Conservation (phyloP, 352 stramenopile genomes). For the Globisporangium recalcitrans region DNA sequence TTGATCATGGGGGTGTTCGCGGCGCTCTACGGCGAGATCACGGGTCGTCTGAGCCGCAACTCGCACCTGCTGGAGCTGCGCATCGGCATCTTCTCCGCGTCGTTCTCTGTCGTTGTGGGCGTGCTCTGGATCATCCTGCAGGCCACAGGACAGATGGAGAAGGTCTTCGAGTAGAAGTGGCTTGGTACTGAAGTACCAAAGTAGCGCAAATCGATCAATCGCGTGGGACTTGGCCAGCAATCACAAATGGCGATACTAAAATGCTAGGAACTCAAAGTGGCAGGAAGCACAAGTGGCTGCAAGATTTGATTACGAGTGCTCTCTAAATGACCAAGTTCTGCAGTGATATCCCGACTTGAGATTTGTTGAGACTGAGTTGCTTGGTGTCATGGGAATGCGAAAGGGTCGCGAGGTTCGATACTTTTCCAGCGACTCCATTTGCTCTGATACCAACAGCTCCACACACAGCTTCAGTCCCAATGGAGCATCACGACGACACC, state of each 20-base stretch:
- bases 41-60: conserved; percentile 44
- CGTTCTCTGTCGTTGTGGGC: conserved; percentile 70
- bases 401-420: not conserved
- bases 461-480: conserved; percentile 2
- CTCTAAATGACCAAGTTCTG: not conserved
- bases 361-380: no score
- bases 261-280: not conserved
- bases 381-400: not conserved
- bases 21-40: conserved; percentile 74
- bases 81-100: conserved; percentile 66
- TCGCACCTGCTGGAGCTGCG: conserved; percentile 56
- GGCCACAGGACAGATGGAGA: conserved; percentile 57
- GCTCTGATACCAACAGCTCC: not conserved
- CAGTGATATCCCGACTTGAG: no score
- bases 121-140: conserved; percentile 74
- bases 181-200: not conserved
- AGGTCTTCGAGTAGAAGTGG: conserved; percentile 51
- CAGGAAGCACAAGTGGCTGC: not conserved
- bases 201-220: not conserved
- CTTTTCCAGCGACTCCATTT: not conserved
- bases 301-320: not conserved
- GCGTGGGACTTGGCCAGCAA: not conserved
- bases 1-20: conserved; percentile 90
- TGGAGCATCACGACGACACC: not conserved
- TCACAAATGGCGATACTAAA: not conserved